Evolutionary conservation across 148 eudicot genomes (phyloP).

Genomic region (Nepenthes mirabilis): DNA sequence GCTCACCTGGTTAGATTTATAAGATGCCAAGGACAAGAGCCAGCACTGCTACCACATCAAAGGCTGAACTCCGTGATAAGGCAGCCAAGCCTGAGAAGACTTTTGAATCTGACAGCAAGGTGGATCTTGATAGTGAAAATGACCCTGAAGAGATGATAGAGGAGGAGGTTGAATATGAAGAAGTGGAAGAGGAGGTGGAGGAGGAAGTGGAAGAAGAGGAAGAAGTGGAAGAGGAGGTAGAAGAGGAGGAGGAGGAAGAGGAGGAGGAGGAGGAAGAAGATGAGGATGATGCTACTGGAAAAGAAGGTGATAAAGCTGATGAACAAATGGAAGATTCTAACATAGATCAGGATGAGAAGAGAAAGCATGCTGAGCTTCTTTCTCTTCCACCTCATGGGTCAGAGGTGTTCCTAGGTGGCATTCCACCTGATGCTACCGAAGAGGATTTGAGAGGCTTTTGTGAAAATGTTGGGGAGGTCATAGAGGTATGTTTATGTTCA

Average conservation of each 20-base stretch:
- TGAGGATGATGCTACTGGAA: slow-evolving; percentile 13
- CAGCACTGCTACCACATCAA: slow-evolving; percentile 27
- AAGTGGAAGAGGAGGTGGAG: slow-evolving; percentile 56
- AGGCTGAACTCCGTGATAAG: slow-evolving; percentile 30
- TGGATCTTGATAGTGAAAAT: slow-evolving; percentile 52
- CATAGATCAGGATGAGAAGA: slow-evolving; percentile 19
- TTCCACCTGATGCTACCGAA: slow-evolving; percentile 73
- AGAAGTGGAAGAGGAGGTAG: slow-evolving; percentile 35
- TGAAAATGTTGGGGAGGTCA: slow-evolving; percentile 77
- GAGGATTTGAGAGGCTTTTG: slow-evolving; percentile 66
- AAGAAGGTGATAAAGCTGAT: slow-evolving; percentile 23
- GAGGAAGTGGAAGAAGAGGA: slow-evolving; percentile 49
- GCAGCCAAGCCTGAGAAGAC: slow-evolving; percentile 31
- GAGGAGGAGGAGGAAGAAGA: slow-evolving; percentile 45
- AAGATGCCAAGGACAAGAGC: slow-evolving; percentile 84
- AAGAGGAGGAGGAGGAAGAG: slow-evolving; percentile 49
- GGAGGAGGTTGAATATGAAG: slow-evolving; percentile 30
- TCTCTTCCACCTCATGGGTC: slow-evolving; percentile 95
- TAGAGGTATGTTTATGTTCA: slow-evolving; percentile 39
- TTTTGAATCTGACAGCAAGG: slow-evolving; percentile 43
- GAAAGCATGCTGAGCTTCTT: slow-evolving; percentile 72
- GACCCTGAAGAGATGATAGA: slow-evolving; percentile 64
- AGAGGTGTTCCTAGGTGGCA: slow-evolving; percentile 84
- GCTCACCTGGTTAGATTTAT: slow-evolving; percentile 27
- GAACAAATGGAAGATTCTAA: slow-evolving; percentile 23